Conservation (phyloP, 108 stramenopile genomes). For the Pseudonitzschia multiseries region DNA sequence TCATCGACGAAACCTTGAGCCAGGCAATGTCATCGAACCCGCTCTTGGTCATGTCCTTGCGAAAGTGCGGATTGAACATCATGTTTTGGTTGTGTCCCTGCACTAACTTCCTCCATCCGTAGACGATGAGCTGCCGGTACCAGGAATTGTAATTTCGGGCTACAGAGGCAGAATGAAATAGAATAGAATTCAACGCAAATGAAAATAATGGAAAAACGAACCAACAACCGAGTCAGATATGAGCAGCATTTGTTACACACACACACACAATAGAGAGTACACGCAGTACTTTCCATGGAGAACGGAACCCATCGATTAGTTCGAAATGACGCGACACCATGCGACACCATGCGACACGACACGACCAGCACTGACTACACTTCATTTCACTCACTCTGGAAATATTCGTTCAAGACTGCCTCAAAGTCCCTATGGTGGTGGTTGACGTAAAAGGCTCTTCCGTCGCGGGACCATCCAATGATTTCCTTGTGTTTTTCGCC, state of each 20-base stretch:
- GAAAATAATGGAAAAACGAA: no score
- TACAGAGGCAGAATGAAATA: no score
- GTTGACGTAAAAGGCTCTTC: slow-evolving; percentile 13
- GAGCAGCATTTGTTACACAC: no score
- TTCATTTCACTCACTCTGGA: slow-evolving; percentile 18
- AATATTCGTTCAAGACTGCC: slow-evolving; percentile 5
- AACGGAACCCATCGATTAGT: no score
- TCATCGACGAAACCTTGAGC: neutral
- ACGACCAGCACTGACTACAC: no score
- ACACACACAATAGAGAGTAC: no score
- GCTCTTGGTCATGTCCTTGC: neutral
- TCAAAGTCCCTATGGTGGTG: slow-evolving; percentile 2
- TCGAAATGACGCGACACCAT: neutral
- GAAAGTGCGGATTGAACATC: slow-evolving; percentile 3
- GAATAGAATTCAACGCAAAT: no score
- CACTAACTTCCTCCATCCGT: slow-evolving; percentile 15
- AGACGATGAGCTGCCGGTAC: slow-evolving; percentile 1
- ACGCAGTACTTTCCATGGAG: no score
- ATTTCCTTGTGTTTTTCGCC: neutral
- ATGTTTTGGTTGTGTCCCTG: slow-evolving; percentile 7
- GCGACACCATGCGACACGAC: neutral
- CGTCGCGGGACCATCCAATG: slow-evolving; percentile 19
- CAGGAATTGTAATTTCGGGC: neutral
- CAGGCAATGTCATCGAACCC: neutral
- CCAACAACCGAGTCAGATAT: no score